Percentiles rank a stretch among this genome's conserved stretches.
These are phyloP conservation scores for Yarrowia alimentaria DNA, from an alignment of 805 yeast genomes.

Conservation along the genomic window DNA sequence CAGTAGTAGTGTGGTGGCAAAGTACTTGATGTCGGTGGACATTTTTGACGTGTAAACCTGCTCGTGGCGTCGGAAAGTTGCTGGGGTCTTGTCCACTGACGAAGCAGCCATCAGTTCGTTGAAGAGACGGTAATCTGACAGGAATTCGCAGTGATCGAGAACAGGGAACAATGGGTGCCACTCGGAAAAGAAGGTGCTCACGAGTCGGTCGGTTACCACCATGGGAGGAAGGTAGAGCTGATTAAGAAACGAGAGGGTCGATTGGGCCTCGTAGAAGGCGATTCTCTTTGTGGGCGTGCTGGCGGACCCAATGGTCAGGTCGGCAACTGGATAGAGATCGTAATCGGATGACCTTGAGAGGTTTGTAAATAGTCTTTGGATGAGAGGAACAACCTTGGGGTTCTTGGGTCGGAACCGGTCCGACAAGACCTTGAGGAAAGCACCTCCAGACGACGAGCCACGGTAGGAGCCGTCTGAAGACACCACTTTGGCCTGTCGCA, in stretches of 20 bases:
- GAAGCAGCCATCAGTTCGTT: slow-evolving; percentile 27
- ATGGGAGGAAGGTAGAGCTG: slow-evolving; percentile 47
- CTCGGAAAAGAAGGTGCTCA: slow-evolving; percentile 66
- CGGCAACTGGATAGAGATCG: slow-evolving; percentile 7
- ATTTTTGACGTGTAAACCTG: slow-evolving; percentile 17
- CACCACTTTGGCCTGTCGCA: slow-evolving; percentile 36
- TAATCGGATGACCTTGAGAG: slow-evolving; percentile 24
- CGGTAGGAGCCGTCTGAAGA: slow-evolving; percentile 38
- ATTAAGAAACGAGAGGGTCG: slow-evolving; percentile 16
- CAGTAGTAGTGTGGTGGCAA: slow-evolving; percentile 36
- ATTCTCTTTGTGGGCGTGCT: slow-evolving; percentile 18
- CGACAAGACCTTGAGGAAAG: slow-evolving; percentile 36
- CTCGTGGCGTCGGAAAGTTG: slow-evolving; percentile 5
- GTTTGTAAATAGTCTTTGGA: slow-evolving; percentile 22
- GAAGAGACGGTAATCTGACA: slow-evolving; percentile 54
- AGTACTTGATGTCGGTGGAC: slow-evolving; percentile 28
- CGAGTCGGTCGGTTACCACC: slow-evolving; percentile 62
- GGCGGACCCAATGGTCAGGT: too few relatives aligned
- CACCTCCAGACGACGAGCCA: slow-evolving; percentile 41
- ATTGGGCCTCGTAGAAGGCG: slow-evolving; percentile 17
- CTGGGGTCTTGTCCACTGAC: slow-evolving; percentile 19
- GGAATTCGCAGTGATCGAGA: slow-evolving; percentile 66
- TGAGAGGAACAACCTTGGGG: slow-evolving; percentile 32
- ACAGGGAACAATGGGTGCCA: slow-evolving; percentile 76
- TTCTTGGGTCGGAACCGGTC: slow-evolving; percentile 35